These are phyloP conservation scores for Leishmania martiniquensis DNA, from an alignment of 208 protist species.

Conservation along the genomic window DNA sequence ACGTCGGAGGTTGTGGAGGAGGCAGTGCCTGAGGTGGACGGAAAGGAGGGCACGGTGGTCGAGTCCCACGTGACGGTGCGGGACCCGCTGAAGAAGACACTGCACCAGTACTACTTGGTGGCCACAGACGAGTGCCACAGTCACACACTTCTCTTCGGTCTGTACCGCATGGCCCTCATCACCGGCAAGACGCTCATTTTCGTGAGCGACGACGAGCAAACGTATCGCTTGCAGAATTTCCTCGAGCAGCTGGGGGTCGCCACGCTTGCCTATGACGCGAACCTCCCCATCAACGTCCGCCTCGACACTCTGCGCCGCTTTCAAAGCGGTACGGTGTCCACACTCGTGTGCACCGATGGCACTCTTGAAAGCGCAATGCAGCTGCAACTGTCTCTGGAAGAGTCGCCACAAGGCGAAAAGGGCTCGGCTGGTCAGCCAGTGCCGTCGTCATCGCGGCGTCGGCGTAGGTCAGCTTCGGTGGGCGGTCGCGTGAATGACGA, in stretches of 20 bases:
- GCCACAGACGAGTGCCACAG: constrained; percentile 91
- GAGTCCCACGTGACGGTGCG: constrained; percentile 69
- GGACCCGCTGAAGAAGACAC: constrained; percentile 51
- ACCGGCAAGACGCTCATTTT: constrained; percentile 97
- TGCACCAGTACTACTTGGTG: constrained; percentile 91
- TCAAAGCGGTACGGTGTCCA: constrained; percentile 94
- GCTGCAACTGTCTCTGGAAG: constrained; percentile 53
- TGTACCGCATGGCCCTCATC: constrained; percentile 94
- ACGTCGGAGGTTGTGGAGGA: constrained; percentile 71
- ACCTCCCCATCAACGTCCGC: constrained; percentile 96
- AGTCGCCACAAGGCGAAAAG: constrained; percentile 10
- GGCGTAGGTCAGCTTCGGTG: neutral
- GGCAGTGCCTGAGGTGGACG: constrained; percentile 43
- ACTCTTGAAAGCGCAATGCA: constrained; percentile 81
- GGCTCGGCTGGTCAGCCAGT: constrained; percentile 1
- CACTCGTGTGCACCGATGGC: constrained; percentile 97
- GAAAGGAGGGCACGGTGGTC: constrained; percentile 56
- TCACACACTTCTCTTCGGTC: constrained; percentile 94
- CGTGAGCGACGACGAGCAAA: constrained; percentile 93
- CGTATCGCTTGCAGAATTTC: constrained; percentile 97
- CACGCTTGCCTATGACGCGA: constrained; percentile 95
- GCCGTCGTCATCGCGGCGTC: constrained; percentile 15
- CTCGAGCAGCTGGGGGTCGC: constrained; percentile 95
- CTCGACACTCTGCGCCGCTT: constrained; percentile 95
- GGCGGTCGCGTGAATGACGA: constrained; percentile 15